These are phyloP conservation scores for Lablab purpureus DNA, from an alignment of 306 rosid genomes.

Conservation along the genomic window DNA sequence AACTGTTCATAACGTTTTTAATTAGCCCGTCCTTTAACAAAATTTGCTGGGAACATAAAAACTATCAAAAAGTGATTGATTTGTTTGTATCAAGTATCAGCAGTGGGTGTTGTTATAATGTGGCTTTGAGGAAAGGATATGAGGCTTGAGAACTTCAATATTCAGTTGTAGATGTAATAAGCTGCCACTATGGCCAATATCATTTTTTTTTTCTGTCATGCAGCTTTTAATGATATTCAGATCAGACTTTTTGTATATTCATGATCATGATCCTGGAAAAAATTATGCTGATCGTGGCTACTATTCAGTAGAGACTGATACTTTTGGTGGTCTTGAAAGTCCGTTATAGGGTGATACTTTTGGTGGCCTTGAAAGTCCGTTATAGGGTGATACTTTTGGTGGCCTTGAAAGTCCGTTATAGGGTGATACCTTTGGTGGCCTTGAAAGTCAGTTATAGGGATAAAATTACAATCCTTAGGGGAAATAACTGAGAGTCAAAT, in stretches of 20 bases:
- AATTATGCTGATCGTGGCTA: conserved; percentile 68
- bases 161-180: not conserved
- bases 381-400: too few relatives aligned
- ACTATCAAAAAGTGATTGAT: conserved; percentile 2
- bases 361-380: too few relatives aligned
- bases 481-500: conserved; percentile 99
- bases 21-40: conserved; percentile 21
- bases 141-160: conserved; percentile 8
- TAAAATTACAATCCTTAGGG: conserved; percentile 97
- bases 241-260: conserved; percentile 31
- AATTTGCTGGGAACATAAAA: conserved; percentile 11
- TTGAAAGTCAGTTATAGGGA: conserved; percentile 97
- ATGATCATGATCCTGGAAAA: conserved; percentile 47
- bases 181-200: conserved; percentile 24
- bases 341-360: too few relatives aligned
- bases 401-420: too few relatives aligned
- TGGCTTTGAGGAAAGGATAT: conserved; percentile 14
- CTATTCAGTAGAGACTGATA: conserved; percentile 95
- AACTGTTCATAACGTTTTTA: not conserved
- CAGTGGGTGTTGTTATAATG: not conserved
- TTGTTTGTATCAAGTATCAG: conserved; percentile 28
- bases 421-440: conserved; percentile 91
- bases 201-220: not conserved
- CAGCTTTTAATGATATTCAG: conserved; percentile 29
- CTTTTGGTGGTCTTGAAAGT: too few relatives aligned